Evolutionary conservation across 208 protist species (phyloP).

Genomic region (Leishmania martiniquensis): DNA sequence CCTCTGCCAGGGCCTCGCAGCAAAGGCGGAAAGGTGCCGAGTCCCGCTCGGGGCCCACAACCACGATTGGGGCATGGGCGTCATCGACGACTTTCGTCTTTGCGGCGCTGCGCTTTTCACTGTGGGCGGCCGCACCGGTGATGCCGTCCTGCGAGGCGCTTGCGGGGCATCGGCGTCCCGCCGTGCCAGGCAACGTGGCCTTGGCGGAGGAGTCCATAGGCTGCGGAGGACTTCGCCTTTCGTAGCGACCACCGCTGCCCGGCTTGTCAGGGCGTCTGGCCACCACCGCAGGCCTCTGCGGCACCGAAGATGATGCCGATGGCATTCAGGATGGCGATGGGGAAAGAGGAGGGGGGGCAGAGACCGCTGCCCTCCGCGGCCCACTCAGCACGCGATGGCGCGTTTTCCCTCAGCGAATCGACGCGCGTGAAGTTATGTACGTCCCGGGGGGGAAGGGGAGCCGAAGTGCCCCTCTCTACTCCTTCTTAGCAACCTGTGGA

Average conservation of each 20-base stretch:
- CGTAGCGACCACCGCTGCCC: not conserved
- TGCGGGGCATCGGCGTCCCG: not conserved
- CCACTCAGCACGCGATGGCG: not conserved
- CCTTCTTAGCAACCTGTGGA: not conserved
- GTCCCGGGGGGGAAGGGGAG: not conserved
- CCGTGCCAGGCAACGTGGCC: not conserved
- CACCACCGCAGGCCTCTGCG: conserved; percentile 8
- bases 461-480: not conserved
- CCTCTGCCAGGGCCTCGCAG: conserved; percentile 79
- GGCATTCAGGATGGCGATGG: not conserved
- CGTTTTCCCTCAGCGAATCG: not conserved
- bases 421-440: not conserved
- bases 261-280: not conserved
- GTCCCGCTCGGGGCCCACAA: conserved; percentile 64
- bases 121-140: not conserved
- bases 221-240: not conserved
- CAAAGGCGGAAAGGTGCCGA: conserved; percentile 81
- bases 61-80: conserved; percentile 32
- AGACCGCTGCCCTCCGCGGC: not conserved
- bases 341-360: not conserved
- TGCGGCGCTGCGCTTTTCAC: not conserved
- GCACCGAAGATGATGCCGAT: not conserved
- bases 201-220: not conserved
- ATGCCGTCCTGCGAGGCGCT: conserved; percentile 5
- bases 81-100: conserved; percentile 20